These are phyloP conservation scores for Chalciporus pseudorubinellus DNA, from an alignment of 768 basidiomycete genomes.

Conservation along the genomic window DNA sequence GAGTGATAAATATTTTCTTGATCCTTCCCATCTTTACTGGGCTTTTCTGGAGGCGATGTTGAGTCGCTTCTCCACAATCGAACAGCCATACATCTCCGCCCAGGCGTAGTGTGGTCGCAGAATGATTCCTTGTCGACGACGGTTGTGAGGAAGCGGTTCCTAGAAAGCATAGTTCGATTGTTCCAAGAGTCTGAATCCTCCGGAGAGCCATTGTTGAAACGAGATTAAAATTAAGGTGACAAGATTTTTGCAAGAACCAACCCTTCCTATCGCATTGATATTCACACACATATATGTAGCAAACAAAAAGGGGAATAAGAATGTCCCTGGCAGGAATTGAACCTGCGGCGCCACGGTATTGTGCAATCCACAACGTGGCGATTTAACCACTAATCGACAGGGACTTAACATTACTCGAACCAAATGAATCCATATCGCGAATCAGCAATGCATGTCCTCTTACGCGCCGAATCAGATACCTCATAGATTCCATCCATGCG, in stretches of 20 bases:
- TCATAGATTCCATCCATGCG: constrained; percentile 5
- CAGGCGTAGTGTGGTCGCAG: constrained; percentile 64
- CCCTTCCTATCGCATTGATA: too few species aligned
- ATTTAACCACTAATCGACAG: constrained; percentile 45
- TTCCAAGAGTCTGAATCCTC: constrained; percentile 17
- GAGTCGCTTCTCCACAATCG: constrained; percentile 84
- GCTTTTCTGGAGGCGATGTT: constrained; percentile 73
- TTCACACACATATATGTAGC: too few species aligned
- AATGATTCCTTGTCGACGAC: constrained; percentile 76
- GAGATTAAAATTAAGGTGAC: too few species aligned
- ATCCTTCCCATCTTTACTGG: constrained; percentile 75
- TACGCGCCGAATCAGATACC: too few species aligned
- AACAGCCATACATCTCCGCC: constrained; percentile 77
- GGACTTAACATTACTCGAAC: constrained; percentile 19
- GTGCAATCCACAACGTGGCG: constrained; percentile 39
- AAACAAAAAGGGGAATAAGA: constrained; percentile 11
- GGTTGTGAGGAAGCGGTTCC: constrained; percentile 83
- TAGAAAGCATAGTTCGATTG: constrained; percentile 66
- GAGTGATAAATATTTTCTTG: constrained; percentile 83
- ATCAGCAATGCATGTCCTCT: too few species aligned
- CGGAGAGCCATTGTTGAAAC: constrained; percentile 16
- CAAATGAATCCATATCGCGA: neutral
- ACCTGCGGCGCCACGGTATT: constrained; percentile 38
- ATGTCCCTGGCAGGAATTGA: constrained; percentile 40
- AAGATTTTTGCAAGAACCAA: too few species aligned